Evolutionary conservation across 2,329 filamentous ascomycete genomes (phyloP).

Genomic region (Lecanicillium sp.): DNA sequence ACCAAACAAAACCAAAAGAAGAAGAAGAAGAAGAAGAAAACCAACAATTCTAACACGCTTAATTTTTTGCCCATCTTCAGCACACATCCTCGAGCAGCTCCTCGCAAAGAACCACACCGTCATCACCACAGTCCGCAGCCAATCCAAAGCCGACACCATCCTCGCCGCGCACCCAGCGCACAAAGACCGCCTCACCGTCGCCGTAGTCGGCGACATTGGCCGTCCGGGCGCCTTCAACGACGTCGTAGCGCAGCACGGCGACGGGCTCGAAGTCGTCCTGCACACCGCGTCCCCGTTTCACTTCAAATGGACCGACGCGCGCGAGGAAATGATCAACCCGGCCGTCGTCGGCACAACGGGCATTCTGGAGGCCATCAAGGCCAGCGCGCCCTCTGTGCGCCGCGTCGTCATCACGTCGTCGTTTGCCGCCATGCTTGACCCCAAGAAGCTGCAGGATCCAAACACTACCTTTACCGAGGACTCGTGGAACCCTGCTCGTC

Average conservation of each 20-base stretch:
- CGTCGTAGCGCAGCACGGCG: conserved; percentile 39
- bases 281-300: conserved; percentile 56
- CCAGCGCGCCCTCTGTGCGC: conserved; percentile 51
- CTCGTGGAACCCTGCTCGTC: conserved; percentile 46
- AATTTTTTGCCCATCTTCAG: no score
- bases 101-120: conserved; percentile 41
- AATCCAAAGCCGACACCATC: conserved; percentile 45
- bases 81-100: conserved; percentile 47
- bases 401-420: conserved; percentile 38
- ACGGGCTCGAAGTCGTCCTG: conserved; percentile 45
- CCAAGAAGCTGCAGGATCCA: conserved; percentile 27
- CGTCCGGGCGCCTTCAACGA: conserved; percentile 64
- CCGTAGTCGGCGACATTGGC: conserved; percentile 72
- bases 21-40: no score
- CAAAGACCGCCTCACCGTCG: conserved; percentile 35
- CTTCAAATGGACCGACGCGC: conserved; percentile 40
- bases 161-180: conserved; percentile 37
- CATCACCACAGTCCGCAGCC: conserved; percentile 46
- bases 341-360: conserved; percentile 55
- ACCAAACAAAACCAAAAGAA: no score
- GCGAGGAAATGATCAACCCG: conserved; percentile 48
- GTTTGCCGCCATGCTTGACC: conserved; percentile 43
- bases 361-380: conserved; percentile 62
- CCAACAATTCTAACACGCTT: conserved; percentile 16
- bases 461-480: conserved; percentile 34